phyloP scores from a whole-genome alignment of 805 yeast species.

The Ogataea paradorogensis region DNA sequence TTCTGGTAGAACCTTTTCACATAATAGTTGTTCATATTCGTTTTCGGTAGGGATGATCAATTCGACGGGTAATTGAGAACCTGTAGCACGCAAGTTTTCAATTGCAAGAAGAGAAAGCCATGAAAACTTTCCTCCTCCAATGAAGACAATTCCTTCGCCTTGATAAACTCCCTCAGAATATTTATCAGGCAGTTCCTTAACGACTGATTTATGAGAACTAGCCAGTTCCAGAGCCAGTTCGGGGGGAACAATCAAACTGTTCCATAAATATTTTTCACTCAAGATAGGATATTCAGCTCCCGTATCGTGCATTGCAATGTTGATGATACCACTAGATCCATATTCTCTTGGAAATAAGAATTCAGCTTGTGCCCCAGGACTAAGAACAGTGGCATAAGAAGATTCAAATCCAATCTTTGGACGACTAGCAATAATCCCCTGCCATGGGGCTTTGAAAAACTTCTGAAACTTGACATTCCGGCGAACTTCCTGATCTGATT shows the following conservation, averaged over 20 bases:
- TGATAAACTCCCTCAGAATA: constrained; percentile 40
- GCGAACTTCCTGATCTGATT: constrained; percentile 17
- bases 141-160: constrained; percentile 63
- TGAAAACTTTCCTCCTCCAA: constrained; percentile 74
- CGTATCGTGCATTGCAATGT: constrained; percentile 32
- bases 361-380: constrained; percentile 3
- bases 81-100: constrained; percentile 43
- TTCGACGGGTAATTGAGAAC: constrained; percentile 49
- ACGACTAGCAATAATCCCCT: constrained; percentile 18
- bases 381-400: constrained; percentile 1
- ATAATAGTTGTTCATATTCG: constrained; percentile 45
- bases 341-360: constrained; percentile 22
- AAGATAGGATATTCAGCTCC: constrained; percentile 36
- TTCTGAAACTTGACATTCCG: constrained; percentile 20
- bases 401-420: constrained; percentile 28
- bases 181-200: constrained; percentile 35
- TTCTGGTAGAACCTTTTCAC: constrained; percentile 40
- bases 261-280: constrained; percentile 50
- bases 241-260: constrained; percentile 46
- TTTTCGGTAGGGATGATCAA: constrained; percentile 44
- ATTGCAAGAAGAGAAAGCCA: constrained; percentile 58
- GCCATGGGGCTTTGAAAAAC: constrained; percentile 23
- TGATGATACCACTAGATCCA: constrained; percentile 28
- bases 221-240: constrained; percentile 44
- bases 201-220: constrained; percentile 45